Evolutionary conservation across 2,329 filamentous ascomycete genomes (phyloP).

Genomic region (Macrophomina pseudophaseolina): DNA sequence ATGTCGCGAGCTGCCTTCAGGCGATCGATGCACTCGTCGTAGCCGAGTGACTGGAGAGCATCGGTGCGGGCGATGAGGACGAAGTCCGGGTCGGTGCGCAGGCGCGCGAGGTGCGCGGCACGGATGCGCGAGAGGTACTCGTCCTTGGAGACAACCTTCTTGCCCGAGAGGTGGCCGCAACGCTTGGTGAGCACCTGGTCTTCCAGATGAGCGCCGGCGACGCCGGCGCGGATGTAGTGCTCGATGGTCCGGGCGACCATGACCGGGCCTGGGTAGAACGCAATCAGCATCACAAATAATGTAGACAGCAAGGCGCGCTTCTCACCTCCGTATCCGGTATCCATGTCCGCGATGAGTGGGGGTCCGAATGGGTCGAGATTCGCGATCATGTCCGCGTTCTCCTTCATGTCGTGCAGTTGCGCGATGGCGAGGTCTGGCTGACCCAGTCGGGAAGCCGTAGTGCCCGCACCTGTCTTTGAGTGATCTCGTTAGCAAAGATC

Average conservation of each 20-base stretch:
- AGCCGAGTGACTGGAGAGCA: slow-evolving; percentile 62
- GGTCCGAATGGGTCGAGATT: slow-evolving; percentile 58
- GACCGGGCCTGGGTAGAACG: slow-evolving; percentile 49
- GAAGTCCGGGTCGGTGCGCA: slow-evolving; percentile 60
- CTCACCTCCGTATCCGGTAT: slow-evolving; percentile 35
- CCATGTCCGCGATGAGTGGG: slow-evolving; percentile 67
- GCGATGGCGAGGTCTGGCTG: slow-evolving; percentile 67
- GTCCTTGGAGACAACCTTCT: slow-evolving; percentile 60
- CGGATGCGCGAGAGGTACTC: slow-evolving; percentile 62
- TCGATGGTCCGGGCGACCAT: slow-evolving; percentile 48
- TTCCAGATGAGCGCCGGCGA: slow-evolving; percentile 67
- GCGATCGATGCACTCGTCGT: slow-evolving; percentile 59
- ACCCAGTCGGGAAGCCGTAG: slow-evolving; percentile 65
- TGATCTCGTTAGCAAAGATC: not conserved
- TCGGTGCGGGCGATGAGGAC: slow-evolving; percentile 70
- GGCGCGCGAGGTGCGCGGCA: slow-evolving; percentile 59
- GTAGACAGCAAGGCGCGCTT: slow-evolving; percentile 44
- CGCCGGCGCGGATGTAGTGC: slow-evolving; percentile 59
- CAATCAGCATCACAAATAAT: slow-evolving; percentile 50
- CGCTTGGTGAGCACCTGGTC: slow-evolving; percentile 69
- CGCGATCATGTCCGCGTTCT: slow-evolving; percentile 68
- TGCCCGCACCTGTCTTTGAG: slow-evolving; percentile 65
- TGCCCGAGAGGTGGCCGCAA: slow-evolving; percentile 68
- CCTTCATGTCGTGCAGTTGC: slow-evolving; percentile 66
- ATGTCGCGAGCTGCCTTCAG: slow-evolving; percentile 57